A percentile compares a stretch with the other conserved stretches of the same genome.
phyloP scores from a whole-genome alignment of 2,329 filamentous ascomycete genomes.

The Coleophoma crateriformis region DNA sequence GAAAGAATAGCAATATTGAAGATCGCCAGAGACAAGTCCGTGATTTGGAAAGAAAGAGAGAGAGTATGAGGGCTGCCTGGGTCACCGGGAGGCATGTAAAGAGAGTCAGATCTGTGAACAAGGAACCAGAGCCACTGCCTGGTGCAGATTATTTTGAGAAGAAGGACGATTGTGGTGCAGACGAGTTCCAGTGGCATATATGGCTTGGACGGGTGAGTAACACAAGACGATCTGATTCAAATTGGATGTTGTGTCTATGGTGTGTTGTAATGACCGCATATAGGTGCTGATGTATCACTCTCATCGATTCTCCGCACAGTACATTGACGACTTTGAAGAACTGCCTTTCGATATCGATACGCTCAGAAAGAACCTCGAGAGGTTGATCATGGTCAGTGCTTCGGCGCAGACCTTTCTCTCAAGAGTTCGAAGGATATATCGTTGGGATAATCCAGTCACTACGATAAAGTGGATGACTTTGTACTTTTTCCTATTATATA shows the following conservation, averaged over 20 bases:
- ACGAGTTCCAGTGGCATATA: slow-evolving; percentile 23
- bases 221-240: not conserved
- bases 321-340: slow-evolving; percentile 24
- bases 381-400: slow-evolving; percentile 30
- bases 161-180: slow-evolving; percentile 16
- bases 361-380: slow-evolving; percentile 25
- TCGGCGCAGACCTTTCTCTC: slow-evolving; percentile 29
- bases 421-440: slow-evolving; percentile 28
- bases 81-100: slow-evolving; percentile 29
- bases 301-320: slow-evolving; percentile 29
- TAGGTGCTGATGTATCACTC: slow-evolving; percentile 25
- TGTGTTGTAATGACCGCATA: not conserved
- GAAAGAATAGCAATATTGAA: slow-evolving; percentile 4
- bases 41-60: slow-evolving; percentile 20
- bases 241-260: not conserved
- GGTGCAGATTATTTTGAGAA: slow-evolving; percentile 18
- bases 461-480: slow-evolving; percentile 24
- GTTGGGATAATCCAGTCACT: slow-evolving; percentile 27
- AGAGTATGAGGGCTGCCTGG: slow-evolving; percentile 29
- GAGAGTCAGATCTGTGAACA: slow-evolving; percentile 23
- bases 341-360: slow-evolving; percentile 20
- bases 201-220: slow-evolving; percentile 22
- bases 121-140: slow-evolving; percentile 11
- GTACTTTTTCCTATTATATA: slow-evolving; percentile 15
- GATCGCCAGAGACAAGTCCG: slow-evolving; percentile 15